These are phyloP conservation scores for Cenchrus fungigraminus DNA, from an alignment of 176 grass and related monocot species.

Conservation along the genomic window DNA sequence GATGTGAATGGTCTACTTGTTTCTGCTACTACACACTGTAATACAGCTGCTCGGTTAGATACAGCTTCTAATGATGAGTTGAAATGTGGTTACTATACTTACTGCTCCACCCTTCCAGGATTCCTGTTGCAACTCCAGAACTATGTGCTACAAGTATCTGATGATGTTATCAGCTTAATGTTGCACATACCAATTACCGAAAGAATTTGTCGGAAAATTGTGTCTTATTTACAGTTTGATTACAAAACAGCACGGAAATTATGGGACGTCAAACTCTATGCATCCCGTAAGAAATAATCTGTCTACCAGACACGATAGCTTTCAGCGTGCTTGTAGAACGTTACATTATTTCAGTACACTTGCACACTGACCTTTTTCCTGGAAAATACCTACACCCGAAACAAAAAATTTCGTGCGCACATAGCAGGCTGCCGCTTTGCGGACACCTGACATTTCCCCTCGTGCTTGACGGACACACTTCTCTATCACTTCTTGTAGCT, in stretches of 20 bases:
- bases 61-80: conserved; percentile 3
- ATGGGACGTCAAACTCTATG: background rate
- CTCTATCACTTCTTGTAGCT: background rate
- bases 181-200: background rate
- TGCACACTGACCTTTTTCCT: background rate
- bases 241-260: background rate
- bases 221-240: conserved; percentile 1
- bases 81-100: conserved; percentile 1
- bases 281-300: background rate
- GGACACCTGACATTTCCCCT: background rate
- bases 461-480: conserved; percentile 10
- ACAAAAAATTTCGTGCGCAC: background rate
- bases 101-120: background rate
- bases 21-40: conserved; percentile 3
- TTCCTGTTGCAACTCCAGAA: background rate
- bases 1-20: conserved; percentile 29
- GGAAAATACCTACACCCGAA: too few relatives aligned
- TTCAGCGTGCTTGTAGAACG: background rate
- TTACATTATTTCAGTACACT: background rate
- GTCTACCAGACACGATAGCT: background rate
- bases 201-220: background rate
- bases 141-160: background rate
- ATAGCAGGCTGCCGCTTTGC: background rate
- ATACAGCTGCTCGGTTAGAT: background rate
- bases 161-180: background rate